Base-by-base conservation (phyloP, 2,329 filamentous ascomycete genomes). In the Arthrobotrys sphaeroides region DNA sequence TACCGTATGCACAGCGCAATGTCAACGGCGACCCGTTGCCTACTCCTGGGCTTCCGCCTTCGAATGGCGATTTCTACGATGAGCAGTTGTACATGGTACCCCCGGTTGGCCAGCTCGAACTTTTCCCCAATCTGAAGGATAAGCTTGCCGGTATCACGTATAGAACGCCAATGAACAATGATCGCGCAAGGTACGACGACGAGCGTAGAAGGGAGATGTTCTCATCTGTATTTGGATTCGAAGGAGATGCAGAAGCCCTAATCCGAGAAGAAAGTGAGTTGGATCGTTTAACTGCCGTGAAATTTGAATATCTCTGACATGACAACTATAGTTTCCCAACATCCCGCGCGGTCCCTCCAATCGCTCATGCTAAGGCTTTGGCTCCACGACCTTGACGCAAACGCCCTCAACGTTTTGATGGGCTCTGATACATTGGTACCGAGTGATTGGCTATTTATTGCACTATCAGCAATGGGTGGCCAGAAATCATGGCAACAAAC, bases 371-470 rank as follows among this genome's bases (percentile, higher is more conserved):
- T 99, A 3, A 87, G 92, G 0, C 96, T 96, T 82, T 99, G 95
- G 95, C 87, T 99, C 0, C 93, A 94, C 12, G 91, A 97, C 77
- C 88, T 92, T 38, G 90, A 93, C 73, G 87, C 90, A 0, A 93
- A 97, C 79, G 87, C 93, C 42, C 91, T 97, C 87, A 87, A 89
- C 9, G 89, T 91, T 1, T 91, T 90, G 84, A 84, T 89, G 38
- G 84, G 89, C 45, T 91, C 93, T 0, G 89, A 94, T 78, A 90
- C 92, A n/a, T 94, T 95, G 87, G 94, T 93, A 7, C 93, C 91
- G 1, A 92, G 92, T 0, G 95, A 98, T 82, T 99, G 95, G 95
- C 97, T 99, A 93, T 84, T 98, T 72, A 85, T 99, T 36, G 94
- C 95, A 9, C 84, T 99, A 60, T 96, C 92, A 80, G 91, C 92